Base-by-base conservation (phyloP, 2,329 filamentous ascomycete genomes). In the Ophiostoma populinum region DNA sequence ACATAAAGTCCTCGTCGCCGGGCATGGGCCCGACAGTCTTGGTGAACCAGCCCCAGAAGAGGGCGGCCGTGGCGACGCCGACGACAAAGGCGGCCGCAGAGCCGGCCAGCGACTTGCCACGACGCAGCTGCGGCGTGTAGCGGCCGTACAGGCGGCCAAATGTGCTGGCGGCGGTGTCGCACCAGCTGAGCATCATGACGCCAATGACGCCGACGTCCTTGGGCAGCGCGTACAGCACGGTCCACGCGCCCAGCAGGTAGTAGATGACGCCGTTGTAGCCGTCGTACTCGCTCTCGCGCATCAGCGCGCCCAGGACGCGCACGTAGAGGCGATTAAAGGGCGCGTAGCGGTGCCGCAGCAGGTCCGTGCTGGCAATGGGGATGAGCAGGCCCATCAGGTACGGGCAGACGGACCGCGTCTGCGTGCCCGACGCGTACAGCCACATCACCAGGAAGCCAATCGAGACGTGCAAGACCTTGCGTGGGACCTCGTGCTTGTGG, bases 231-330 rank as follows among this genome's bases (percentile, higher is more conserved):
- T 72, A 72, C 45, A 95, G 70, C 12, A 87, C 83, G 21, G 75
- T 66, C 74, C 85, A 94, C 19, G 85, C 77, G 38, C 90, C 90
- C 7, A 94, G 69, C 8, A 98, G 71, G 56, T 95, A 98, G 63
- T 81, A 94, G 45, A 98, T 92, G 46, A 95, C 87, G 35, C 90
- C 90, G 53, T 98, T 98, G 66, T 83, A 98, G 34, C 85, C 82
- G 32, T 76, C 67, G 46, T 87, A 92, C 58, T 98, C 90, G 44
- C 80, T 90, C 61, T 98, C 90, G 36, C 90, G 80, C 90, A 98
- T 98, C 46, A 98, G 65, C 1, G 86, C 83, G 31, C 90, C 90
- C 11, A 95, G 59, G 24, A 71, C 67, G 38, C 69, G 73, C 47
- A 95, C 87, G 55, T 95, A 98, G 38, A 93, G 53, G 24, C 76